Percentiles rank a stretch among this genome's conserved stretches.
phyloP scores from a whole-genome alignment of 164 flowering plant species.

The Platanus orientalis region DNA sequence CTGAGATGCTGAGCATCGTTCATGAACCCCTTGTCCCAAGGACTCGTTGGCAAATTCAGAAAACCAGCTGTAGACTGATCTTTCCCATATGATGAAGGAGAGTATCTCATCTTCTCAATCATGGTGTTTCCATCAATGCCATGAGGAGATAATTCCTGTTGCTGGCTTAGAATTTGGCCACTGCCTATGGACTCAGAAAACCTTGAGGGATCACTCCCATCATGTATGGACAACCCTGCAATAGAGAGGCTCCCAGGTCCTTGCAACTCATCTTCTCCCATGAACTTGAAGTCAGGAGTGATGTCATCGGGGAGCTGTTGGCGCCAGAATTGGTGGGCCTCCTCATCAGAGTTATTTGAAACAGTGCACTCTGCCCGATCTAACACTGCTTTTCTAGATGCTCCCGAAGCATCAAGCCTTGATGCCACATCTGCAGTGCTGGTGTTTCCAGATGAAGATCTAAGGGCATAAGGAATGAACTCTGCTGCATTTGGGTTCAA shows the following conservation, averaged over 20 bases:
- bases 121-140: conserved; percentile 34
- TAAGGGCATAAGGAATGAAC: conserved; percentile 74
- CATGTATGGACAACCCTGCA: conserved; percentile 62
- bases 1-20: conserved; percentile 40
- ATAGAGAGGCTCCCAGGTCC: conserved; percentile 53
- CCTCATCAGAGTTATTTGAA: conserved; percentile 86
- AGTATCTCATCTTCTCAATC: conserved; percentile 47
- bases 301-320: conserved; percentile 95
- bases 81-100: conserved; percentile 45
- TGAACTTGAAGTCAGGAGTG: conserved; percentile 85
- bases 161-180: conserved; percentile 41
- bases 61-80: conserved; percentile 44
- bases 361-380: conserved; percentile 70
- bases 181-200: conserved; percentile 40
- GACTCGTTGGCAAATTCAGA: conserved; percentile 37
- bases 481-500: conserved; percentile 97
- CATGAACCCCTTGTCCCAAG: conserved; percentile 63
- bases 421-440: conserved; percentile 33
- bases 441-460: conserved; percentile 46
- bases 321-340: conserved; percentile 84
- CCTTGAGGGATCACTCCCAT: conserved; percentile 43
- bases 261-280: conserved; percentile 62
- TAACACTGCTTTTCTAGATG: conserved; percentile 60
- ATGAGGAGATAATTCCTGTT: conserved; percentile 41
- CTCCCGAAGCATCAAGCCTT: conserved; percentile 33